These are phyloP conservation scores for Penicillium silybi DNA, from an alignment of 495 filamentous ascomycete genomes.

Conservation along the genomic window DNA sequence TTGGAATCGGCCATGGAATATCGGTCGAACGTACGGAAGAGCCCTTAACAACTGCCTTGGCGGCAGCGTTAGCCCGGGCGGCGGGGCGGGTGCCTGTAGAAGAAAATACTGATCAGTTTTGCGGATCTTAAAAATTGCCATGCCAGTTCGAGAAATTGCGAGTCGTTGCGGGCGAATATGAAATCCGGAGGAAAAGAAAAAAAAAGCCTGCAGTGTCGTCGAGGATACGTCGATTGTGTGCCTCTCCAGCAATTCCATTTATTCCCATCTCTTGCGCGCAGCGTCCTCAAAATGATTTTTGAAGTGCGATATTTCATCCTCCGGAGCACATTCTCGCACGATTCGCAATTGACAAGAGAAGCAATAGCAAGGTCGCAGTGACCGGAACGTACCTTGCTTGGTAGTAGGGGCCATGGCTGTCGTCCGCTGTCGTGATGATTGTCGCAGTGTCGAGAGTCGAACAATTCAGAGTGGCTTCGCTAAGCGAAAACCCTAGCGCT, in stretches of 20 bases:
- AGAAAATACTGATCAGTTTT: constrained; percentile 17
- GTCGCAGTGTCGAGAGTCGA: constrained; percentile 41
- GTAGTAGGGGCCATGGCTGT: constrained; percentile 72
- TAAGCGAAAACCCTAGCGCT: constrained; percentile 46
- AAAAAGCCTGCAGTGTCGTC: not conserved
- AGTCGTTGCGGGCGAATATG: constrained; percentile 3
- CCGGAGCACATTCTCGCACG: constrained; percentile 9
- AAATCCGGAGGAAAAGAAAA: constrained; percentile 1
- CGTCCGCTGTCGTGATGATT: constrained; percentile 50
- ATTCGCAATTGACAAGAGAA: constrained; percentile 29
- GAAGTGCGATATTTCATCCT: constrained; percentile 7
- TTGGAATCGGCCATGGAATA: not conserved
- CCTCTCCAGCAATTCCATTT: not conserved
- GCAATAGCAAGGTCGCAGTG: constrained; percentile 9
- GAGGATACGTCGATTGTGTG: not conserved
- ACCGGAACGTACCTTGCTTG: constrained; percentile 63
- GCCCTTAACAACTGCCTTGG: constrained; percentile 89
- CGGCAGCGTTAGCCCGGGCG: constrained; percentile 80
- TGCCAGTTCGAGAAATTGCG: constrained; percentile 8
- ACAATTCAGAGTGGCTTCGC: constrained; percentile 44
- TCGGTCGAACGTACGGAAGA: constrained; percentile 53
- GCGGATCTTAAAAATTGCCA: not conserved
- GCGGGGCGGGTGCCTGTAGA: constrained; percentile 49
- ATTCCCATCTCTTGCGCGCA: not conserved
- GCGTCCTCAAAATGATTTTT: constrained; percentile 9